phyloP scores from a whole-genome alignment of 805 yeast genomes.

The Torulaspora gathmanii region DNA sequence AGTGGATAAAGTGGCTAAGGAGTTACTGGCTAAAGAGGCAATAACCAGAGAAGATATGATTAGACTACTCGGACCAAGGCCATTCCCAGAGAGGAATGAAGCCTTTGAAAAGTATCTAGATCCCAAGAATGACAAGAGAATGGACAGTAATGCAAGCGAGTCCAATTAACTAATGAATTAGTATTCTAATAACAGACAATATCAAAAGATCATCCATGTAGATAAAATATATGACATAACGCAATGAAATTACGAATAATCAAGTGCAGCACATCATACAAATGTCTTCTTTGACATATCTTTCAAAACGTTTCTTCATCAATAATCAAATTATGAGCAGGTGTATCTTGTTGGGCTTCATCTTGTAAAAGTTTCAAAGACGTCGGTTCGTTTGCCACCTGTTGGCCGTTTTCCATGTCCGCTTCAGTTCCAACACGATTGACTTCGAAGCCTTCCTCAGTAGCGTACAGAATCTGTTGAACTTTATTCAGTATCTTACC shows the following conservation, averaged over 20 bases:
- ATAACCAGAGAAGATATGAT: constrained; percentile 94
- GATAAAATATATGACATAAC: constrained; percentile 3
- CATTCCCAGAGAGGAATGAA: constrained; percentile 83
- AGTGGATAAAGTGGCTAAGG: constrained; percentile 83
- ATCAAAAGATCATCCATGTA: background rate
- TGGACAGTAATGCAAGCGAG: constrained; percentile 13
- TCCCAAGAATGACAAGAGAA: constrained; percentile 21
- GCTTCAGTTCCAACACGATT: constrained; percentile 31
- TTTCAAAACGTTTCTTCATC: constrained; percentile 35
- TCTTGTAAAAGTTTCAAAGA: background rate
- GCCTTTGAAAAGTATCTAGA: constrained; percentile 87
- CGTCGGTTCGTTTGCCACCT: background rate
- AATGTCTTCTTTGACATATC: background rate
- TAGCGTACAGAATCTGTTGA: constrained; percentile 70
- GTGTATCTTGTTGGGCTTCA: constrained; percentile 8
- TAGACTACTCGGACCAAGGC: constrained; percentile 82
- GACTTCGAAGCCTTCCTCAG: constrained; percentile 82
- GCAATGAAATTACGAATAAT: constrained; percentile 1
- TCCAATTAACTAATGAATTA: constrained; percentile 8
- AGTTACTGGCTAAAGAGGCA: constrained; percentile 78
- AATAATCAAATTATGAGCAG: constrained; percentile 31
- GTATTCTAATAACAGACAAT: constrained; percentile 2
- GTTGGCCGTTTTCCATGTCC: constrained; percentile 1
- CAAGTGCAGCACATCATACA: background rate
- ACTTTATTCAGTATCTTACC: constrained; percentile 52